Percentiles rank a stretch among this genome's conserved stretches.
phyloP scores from a whole-genome alignment of 768 basidiomycete species.

The Tulasnella sp. region DNA sequence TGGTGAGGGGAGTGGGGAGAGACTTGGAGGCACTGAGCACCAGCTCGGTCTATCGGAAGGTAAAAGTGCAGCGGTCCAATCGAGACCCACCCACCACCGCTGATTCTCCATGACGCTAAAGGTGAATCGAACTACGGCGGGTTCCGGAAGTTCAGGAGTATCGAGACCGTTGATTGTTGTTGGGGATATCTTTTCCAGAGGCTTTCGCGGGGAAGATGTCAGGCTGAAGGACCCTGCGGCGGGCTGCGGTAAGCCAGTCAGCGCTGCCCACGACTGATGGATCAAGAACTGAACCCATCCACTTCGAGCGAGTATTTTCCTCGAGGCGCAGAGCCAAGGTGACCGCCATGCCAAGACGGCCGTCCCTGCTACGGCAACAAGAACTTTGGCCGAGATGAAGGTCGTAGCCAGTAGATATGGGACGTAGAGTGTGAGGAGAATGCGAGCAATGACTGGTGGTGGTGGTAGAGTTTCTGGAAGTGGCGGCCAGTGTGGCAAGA shows the following conservation, averaged over 20 bases:
- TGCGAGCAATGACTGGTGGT: constrained; percentile 36
- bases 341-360: constrained; percentile 51
- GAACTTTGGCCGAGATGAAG: constrained; percentile 48
- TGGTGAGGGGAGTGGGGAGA: constrained; percentile 56
- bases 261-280: constrained; percentile 39
- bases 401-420: constrained; percentile 58
- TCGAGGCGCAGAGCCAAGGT: constrained; percentile 50
- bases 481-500: constrained; percentile 32
- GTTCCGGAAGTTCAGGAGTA: constrained; percentile 15
- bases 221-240: constrained; percentile 2
- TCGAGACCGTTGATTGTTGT: constrained; percentile 22
- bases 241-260: constrained; percentile 48
- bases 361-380: constrained; percentile 49
- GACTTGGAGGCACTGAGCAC: constrained; percentile 40
- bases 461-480: constrained; percentile 19
- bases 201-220: neutral
- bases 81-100: constrained; percentile 95
- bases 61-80: constrained; percentile 88
- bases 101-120: constrained; percentile 93
- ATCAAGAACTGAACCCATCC: constrained; percentile 55
- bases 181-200: neutral
- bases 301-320: constrained; percentile 47
- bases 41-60: constrained; percentile 86
- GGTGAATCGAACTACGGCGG: constrained; percentile 14
- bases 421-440: constrained; percentile 43